Conservation (phyloP, 805 yeast genomes). For the Nakazawaea peltata region DNA sequence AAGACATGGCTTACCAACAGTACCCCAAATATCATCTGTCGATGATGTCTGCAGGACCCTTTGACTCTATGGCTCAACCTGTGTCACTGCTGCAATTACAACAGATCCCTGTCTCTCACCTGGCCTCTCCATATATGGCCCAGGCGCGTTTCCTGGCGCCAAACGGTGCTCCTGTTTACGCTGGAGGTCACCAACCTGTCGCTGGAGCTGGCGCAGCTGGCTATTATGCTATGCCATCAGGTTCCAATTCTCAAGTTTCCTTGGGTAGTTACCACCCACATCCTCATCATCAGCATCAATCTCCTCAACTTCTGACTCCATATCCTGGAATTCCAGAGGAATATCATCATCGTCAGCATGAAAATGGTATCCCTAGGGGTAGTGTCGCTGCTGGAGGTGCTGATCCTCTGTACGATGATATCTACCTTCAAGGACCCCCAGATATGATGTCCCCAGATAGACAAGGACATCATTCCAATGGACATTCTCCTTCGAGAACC, state of each 20-base stretch:
- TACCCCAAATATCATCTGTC: constrained; percentile 2
- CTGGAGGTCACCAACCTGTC: no score
- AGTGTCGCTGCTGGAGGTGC: no score
- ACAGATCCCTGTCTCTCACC: background rate
- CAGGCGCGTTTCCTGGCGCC: no score
- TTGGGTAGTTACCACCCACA: background rate
- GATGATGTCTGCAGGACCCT: no score
- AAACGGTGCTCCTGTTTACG: no score
- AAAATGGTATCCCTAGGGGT: no score
- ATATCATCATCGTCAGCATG: no score
- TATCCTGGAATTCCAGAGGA: background rate
- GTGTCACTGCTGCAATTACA: constrained; percentile 2
- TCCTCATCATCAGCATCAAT: no score
- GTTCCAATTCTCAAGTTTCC: background rate
- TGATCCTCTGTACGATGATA: constrained; percentile 3
- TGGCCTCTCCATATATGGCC: background rate
- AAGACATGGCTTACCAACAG: constrained; percentile 4
- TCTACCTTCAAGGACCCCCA: constrained; percentile 1
- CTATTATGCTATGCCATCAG: background rate
- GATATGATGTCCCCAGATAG: background rate
- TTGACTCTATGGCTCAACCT: no score
- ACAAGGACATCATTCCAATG: constrained; percentile 25
- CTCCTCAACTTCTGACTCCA: background rate
- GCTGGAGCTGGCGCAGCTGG: background rate
- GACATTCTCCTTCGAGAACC: constrained; percentile 82